Conservation (phyloP, 169 alveolate genomes). For the Plasmodium chabaudi region DNA sequence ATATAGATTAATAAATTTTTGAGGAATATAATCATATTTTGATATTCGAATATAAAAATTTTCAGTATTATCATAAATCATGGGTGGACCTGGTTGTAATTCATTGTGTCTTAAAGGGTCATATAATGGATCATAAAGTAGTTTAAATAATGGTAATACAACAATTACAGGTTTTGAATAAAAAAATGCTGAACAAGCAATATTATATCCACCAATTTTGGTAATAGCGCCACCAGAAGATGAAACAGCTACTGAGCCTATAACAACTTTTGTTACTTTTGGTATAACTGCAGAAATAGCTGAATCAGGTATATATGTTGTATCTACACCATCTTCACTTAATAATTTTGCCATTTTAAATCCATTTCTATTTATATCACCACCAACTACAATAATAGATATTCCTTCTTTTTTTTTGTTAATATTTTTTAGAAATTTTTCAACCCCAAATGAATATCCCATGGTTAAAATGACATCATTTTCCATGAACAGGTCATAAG, state of each 20-base stretch:
- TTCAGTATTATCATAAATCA: conserved; percentile 48
- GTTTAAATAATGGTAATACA: conserved; percentile 70
- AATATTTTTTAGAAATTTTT: conserved; percentile 54
- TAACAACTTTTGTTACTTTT: conserved; percentile 59
- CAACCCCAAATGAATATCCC: conserved; percentile 71
- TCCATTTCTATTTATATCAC: conserved; percentile 71
- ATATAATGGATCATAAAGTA: conserved; percentile 72
- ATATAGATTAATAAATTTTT: conserved; percentile 35
- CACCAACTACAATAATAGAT: conserved; percentile 72
- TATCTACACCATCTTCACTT: conserved; percentile 76
- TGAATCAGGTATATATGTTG: conserved; percentile 70
- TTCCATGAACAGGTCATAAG: conserved; percentile 70
- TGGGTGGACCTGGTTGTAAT: conserved; percentile 70
- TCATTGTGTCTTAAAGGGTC: conserved; percentile 68
- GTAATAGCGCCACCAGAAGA: conserved; percentile 75
- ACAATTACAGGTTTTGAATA: conserved; percentile 56
- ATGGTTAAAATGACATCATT: conserved; percentile 73
- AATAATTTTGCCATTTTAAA: conserved; percentile 52
- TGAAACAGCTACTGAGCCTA: conserved; percentile 73
- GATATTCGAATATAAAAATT: conserved; percentile 58
- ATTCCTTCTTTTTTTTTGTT: conserved; percentile 76
- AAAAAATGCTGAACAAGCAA: conserved; percentile 71
- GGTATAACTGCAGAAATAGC: conserved; percentile 76
- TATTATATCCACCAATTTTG: conserved; percentile 71
- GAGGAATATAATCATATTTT: conserved; percentile 74